Evolutionary conservation across 345 rosid genomes (phyloP).

Genomic region (Theobroma cacao): DNA sequence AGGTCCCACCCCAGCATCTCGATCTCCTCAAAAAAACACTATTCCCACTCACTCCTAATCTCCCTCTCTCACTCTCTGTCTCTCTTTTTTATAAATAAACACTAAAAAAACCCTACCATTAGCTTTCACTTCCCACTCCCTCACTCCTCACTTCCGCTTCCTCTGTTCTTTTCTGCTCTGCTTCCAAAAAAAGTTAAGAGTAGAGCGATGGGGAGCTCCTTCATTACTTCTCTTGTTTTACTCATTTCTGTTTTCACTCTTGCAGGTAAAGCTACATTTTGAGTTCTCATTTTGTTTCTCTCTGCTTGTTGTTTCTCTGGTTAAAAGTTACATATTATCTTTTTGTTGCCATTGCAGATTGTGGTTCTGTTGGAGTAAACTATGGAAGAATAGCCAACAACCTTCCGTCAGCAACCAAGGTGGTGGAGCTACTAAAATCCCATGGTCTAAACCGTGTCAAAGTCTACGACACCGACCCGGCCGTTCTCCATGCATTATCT

Average conservation of each 20-base stretch:
- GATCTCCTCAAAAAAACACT: background rate
- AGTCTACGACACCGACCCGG: slow-evolving; percentile 74
- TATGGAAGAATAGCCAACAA: slow-evolving; percentile 83
- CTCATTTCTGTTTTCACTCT: slow-evolving; percentile 18
- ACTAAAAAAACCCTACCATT: background rate
- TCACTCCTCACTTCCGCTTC: background rate
- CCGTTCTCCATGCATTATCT: slow-evolving; percentile 74
- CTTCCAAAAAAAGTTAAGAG: background rate
- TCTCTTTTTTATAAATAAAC: background rate
- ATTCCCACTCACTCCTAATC: background rate
- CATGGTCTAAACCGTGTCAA: slow-evolving; percentile 72
- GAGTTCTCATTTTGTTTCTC: background rate
- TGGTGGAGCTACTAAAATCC: slow-evolving; percentile 65
- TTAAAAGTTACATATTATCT: background rate
- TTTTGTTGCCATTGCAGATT: slow-evolving; percentile 40
- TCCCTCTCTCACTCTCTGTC: background rate
- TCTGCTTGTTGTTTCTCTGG: background rate
- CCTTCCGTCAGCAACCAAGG: slow-evolving; percentile 73
- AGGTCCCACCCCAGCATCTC: slow-evolving; percentile 19
- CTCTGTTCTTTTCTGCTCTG: background rate
- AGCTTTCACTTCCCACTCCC: background rate
- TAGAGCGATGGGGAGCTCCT: slow-evolving; percentile 28
- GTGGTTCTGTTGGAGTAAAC: slow-evolving; percentile 86
- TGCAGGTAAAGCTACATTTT: slow-evolving; percentile 28
- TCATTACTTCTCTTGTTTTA: background rate